Evolutionary conservation across 148 eudicot genomes (phyloP), one percentile per base, ranked within the genome.

Genomic region (Dianthus caryophyllus): DNA sequence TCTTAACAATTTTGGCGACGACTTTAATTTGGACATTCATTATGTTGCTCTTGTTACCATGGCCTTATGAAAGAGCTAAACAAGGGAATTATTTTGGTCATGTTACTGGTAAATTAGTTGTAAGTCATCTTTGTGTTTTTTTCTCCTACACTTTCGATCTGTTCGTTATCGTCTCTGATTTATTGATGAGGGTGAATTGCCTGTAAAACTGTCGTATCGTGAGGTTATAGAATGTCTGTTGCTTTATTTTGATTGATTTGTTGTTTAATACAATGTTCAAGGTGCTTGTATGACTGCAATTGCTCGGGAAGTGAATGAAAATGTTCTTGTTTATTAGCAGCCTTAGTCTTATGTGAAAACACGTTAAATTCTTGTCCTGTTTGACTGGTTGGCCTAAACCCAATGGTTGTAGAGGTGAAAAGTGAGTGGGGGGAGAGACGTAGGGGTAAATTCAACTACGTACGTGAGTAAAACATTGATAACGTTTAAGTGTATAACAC

Each of bases 31-130:
- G 78, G 75, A 64, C 76, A 5, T 15, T 74, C 24, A 70, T 78
- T 57, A 70, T 78, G 82, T 50, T 78, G 52, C 21, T 75, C 47
- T 52, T 78, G 22, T 67, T 78, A 15, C 79, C 79, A 8, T 79
- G 82, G 82, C 82, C 82, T 1, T 75, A 71, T 56, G 70, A 72
- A 71, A 75, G 82, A 63, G 64, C 73, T 60, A 75, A 67, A 49
- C 82, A 75, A 70, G 79, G 79, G 16, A 79, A 79, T 43, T 41
- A 75, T 12, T 79, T 71, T 64, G 82, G 82, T 1, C 82, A 79
- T 68, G 69, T 79, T 12, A 75, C 78, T 9, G 78, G 79, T 1
- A 62, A 50, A 63, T 71, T 79, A 72, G 20, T 79, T 55, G 82
- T 79, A 71, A 70, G 75, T 13, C 21, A 50, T 33, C 17, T 12